These are phyloP conservation scores for Cercospora sojina DNA, from an alignment of 2,329 filamentous ascomycete genomes.

Conservation along the genomic window DNA sequence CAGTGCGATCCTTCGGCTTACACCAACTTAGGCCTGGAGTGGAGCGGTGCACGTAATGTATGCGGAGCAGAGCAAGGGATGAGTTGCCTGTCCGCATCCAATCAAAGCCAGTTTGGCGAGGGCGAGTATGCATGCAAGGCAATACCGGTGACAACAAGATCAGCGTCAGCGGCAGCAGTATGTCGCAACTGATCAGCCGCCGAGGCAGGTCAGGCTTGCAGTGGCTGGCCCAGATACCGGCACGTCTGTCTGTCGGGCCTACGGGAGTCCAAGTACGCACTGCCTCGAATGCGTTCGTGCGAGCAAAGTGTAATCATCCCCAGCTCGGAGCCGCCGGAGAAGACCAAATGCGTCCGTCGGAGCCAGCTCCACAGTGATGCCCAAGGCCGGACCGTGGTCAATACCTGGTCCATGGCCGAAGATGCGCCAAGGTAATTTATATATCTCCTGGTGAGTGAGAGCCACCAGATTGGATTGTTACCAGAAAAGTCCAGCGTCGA, in stretches of 20 bases:
- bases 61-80: background rate
- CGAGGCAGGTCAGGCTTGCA: background rate
- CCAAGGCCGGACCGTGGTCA: background rate
- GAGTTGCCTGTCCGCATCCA: background rate
- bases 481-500: background rate
- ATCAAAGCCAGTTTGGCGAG: background rate
- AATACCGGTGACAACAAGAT: background rate
- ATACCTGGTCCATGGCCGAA: background rate
- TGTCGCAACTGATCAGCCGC: background rate
- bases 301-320: background rate
- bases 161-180: background rate
- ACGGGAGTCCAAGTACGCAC: background rate
- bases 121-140: background rate
- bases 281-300: background rate
- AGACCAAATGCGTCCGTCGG: background rate
- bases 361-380: background rate
- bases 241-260: background rate
- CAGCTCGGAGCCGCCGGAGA: background rate
- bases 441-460: background rate
- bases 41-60: too few relatives aligned
- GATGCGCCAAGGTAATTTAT: background rate
- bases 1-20: background rate
- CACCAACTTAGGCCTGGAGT: background rate
- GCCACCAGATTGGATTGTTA: background rate
- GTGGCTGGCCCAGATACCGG: background rate